These are phyloP conservation scores for Pisolithus microcarpus DNA, from an alignment of 768 basidiomycete species.

Conservation along the genomic window DNA sequence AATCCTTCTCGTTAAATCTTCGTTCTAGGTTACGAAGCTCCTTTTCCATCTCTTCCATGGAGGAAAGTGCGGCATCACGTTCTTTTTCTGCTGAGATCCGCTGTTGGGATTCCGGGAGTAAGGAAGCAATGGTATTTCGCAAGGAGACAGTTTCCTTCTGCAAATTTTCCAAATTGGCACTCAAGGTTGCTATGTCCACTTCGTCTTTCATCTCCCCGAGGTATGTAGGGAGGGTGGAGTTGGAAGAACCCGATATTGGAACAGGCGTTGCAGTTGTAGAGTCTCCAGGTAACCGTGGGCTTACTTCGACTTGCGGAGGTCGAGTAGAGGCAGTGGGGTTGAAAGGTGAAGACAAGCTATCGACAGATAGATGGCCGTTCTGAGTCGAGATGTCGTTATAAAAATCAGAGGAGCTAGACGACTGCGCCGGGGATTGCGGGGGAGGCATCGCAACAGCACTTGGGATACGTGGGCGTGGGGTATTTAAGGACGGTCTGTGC, in stretches of 20 bases:
- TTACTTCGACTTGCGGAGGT: slow-evolving; percentile 44
- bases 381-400: slow-evolving; percentile 21
- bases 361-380: slow-evolving; percentile 3
- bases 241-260: slow-evolving; percentile 13
- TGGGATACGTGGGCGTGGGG: slow-evolving; percentile 60
- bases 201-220: slow-evolving; percentile 8
- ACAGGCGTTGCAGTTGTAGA: slow-evolving; percentile 2
- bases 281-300: slow-evolving; percentile 33
- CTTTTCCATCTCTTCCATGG: slow-evolving; percentile 37
- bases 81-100: slow-evolving; percentile 34
- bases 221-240: slow-evolving; percentile 33
- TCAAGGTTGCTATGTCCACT: slow-evolving; percentile 14
- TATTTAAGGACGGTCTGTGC: slow-evolving; percentile 32
- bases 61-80: slow-evolving; percentile 35
- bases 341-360: slow-evolving; percentile 18
- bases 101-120: slow-evolving; percentile 17
- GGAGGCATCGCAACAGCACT: slow-evolving; percentile 79
- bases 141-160: slow-evolving; percentile 68
- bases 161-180: slow-evolving; percentile 45
- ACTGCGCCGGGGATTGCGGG: slow-evolving; percentile 53
- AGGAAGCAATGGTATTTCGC: slow-evolving; percentile 27
- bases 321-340: slow-evolving; percentile 37
- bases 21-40: slow-evolving; percentile 36
- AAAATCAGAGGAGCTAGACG: slow-evolving; percentile 30
- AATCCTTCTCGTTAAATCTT: slow-evolving; percentile 37